A percentile compares a stretch with the other conserved stretches of the same genome.
Conservation (phyloP, 805 yeast genomes). For the Torulaspora maleeae region DNA sequence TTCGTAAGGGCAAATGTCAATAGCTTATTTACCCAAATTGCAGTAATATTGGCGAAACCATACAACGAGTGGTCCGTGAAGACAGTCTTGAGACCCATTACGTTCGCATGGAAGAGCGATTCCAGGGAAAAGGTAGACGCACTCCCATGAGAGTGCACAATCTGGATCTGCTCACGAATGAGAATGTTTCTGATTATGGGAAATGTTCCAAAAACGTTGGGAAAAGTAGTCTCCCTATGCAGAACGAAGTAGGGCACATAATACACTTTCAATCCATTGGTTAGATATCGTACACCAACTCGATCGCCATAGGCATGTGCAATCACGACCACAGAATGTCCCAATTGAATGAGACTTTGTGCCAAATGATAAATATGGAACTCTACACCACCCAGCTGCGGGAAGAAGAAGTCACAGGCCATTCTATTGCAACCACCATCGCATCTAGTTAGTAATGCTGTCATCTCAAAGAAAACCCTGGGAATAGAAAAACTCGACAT, state of each 20-base stretch:
- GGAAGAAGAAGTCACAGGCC: slow-evolving; percentile 96
- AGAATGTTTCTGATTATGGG: slow-evolving; percentile 82
- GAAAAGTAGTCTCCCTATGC: slow-evolving; percentile 81
- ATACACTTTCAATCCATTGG: slow-evolving; percentile 90
- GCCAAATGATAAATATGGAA: slow-evolving; percentile 90
- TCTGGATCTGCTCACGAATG: slow-evolving; percentile 77
- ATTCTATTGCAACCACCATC: slow-evolving; percentile 41
- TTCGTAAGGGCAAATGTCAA: slow-evolving; percentile 79
- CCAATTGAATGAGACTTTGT: slow-evolving; percentile 69
- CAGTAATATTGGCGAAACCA: slow-evolving; percentile 83
- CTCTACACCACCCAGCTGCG: slow-evolving; percentile 98
- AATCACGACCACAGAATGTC: slow-evolving; percentile 80
- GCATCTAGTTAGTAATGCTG: neutral
- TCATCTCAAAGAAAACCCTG: neutral
- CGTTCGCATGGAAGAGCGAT: slow-evolving; percentile 82
- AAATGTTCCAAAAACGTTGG: slow-evolving; percentile 83
- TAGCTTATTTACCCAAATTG: slow-evolving; percentile 81
- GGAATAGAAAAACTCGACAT: slow-evolving; percentile 4
- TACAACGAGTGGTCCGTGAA: slow-evolving; percentile 94
- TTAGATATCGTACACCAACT: slow-evolving; percentile 72
- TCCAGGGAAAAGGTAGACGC: slow-evolving; percentile 84
- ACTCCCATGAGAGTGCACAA: slow-evolving; percentile 95
- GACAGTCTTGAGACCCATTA: slow-evolving; percentile 88
- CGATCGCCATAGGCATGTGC: slow-evolving; percentile 87
- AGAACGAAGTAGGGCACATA: slow-evolving; percentile 78